phyloP scores from a whole-genome alignment of 495 filamentous ascomycete species.

The Aspergillus hancockii region DNA sequence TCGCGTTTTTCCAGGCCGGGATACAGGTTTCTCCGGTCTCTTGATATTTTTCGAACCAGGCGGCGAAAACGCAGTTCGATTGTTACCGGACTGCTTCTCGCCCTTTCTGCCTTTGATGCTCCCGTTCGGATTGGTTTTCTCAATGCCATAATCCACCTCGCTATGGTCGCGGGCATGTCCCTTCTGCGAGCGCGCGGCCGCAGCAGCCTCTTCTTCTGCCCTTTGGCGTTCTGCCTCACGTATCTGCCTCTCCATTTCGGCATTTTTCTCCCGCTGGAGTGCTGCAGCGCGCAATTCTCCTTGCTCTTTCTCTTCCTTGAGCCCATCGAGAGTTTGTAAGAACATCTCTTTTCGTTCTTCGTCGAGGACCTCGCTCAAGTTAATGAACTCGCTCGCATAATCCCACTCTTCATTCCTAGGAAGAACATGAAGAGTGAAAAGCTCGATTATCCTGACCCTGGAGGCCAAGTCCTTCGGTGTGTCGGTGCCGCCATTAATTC shows the following conservation, averaged over 20 bases:
- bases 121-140: conserved; percentile 42
- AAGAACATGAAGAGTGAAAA: conserved; percentile 91
- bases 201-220: conserved; percentile 62
- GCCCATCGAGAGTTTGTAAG: conserved; percentile 62
- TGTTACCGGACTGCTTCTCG: conserved; percentile 31
- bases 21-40: conserved; percentile 39
- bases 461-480: conserved; percentile 76
- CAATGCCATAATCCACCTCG: conserved; percentile 58
- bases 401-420: conserved; percentile 92
- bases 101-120: conserved; percentile 35
- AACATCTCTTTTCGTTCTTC: conserved; percentile 89
- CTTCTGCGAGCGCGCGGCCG: conserved; percentile 43
- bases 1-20: conserved; percentile 32
- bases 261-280: conserved; percentile 60
- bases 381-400: conserved; percentile 88
- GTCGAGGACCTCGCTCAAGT: conserved; percentile 78
- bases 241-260: conserved; percentile 54
- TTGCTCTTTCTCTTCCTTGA: conserved; percentile 68
- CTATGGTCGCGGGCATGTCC: conserved; percentile 51
- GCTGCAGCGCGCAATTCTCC: conserved; percentile 70
- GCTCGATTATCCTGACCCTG: conserved; percentile 84
- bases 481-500: conserved; percentile 59
- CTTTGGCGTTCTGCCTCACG: conserved; percentile 59
- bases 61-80: conserved; percentile 34
- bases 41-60: conserved; percentile 41